Conservation (phyloP, 1,284 basidiomycete species). For the Inonotus hispidus region DNA sequence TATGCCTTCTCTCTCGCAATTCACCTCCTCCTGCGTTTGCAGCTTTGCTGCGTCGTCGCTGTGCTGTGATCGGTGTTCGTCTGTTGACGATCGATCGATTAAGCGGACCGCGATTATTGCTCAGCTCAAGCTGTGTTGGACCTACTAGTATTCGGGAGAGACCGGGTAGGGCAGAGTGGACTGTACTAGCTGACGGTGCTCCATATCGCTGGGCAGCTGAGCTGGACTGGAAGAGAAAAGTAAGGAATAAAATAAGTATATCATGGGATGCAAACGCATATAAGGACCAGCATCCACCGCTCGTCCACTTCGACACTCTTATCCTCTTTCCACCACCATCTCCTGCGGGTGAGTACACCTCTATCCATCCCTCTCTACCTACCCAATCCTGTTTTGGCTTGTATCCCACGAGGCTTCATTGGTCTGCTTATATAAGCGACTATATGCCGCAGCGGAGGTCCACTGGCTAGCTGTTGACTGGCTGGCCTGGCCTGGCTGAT, state of each 20-base stretch:
- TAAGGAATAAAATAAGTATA: background rate
- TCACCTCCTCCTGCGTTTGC: background rate
- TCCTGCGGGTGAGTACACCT: background rate
- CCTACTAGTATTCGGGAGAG: slow-evolving; percentile 8
- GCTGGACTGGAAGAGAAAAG: too few relatives aligned
- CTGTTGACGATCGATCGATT: background rate
- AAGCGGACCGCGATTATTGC: slow-evolving; percentile 3
- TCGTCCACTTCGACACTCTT: background rate
- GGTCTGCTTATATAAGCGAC: background rate
- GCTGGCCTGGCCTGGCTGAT: too few relatives aligned
- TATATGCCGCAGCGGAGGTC: background rate
- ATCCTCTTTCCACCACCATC: background rate
- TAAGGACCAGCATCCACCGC: slow-evolving; percentile 4
- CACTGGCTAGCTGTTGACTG: too few relatives aligned
- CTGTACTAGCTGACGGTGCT: background rate
- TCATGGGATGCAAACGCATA: slow-evolving; percentile 11
- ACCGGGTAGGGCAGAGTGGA: background rate
- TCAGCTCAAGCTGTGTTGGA: background rate
- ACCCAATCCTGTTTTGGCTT: background rate
- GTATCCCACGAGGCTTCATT: background rate
- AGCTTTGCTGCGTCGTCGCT: background rate
- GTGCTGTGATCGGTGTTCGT: background rate
- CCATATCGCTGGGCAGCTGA: background rate
- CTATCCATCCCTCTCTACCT: background rate
- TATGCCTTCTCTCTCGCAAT: background rate